Evolutionary conservation across 225 moss, liverwort and hornwort species (phyloP).

Genomic region (Thuidium tamariscinum): DNA sequence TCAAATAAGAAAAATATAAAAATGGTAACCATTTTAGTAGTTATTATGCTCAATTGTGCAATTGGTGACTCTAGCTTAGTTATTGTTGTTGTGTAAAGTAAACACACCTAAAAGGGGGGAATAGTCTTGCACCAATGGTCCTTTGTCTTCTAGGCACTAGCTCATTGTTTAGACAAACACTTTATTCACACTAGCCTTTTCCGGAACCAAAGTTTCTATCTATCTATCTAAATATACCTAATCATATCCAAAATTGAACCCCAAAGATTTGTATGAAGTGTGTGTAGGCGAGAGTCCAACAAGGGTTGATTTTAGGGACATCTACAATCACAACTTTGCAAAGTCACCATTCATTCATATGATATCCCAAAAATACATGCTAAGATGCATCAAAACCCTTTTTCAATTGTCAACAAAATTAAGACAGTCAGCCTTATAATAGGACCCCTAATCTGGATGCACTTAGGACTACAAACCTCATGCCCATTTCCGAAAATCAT

Average conservation of each 20-base stretch:
- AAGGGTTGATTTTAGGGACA: background rate
- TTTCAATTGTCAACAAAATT: background rate
- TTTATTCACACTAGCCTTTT: too few species aligned
- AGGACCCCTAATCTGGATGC: too few species aligned
- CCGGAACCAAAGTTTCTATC: too few species aligned
- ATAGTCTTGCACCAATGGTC: too few species aligned
- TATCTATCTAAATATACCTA: too few species aligned
- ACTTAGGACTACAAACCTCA: too few species aligned
- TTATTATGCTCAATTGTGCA: background rate
- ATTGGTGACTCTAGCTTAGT: background rate
- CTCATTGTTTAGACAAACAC: too few species aligned
- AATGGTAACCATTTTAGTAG: rapidly evolving
- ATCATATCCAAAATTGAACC: background rate
- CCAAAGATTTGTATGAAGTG: background rate
- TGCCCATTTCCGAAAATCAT: background rate
- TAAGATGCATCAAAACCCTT: background rate
- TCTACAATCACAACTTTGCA: background rate
- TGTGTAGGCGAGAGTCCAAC: too few species aligned
- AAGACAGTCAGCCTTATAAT: background rate
- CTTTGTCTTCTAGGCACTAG: too few species aligned
- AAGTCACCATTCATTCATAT: background rate
- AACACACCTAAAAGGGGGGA: too few species aligned
- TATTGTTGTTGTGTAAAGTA: background rate
- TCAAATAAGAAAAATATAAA: background rate
- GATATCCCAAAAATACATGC: background rate